Conservation (phyloP, 768 basidiomycete genomes). For the Serendipita sp. region DNA sequence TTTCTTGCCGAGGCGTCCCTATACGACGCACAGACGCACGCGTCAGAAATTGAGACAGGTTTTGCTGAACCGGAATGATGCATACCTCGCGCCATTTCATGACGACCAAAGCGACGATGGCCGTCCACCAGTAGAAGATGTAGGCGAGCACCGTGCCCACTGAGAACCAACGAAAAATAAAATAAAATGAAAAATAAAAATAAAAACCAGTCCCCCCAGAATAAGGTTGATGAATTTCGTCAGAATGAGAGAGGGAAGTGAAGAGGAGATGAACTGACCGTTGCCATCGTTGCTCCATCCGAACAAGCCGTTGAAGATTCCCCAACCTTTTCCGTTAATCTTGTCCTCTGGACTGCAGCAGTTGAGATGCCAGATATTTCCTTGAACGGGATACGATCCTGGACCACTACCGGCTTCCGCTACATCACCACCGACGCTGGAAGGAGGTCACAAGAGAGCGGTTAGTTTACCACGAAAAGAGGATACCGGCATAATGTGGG, state of each 20-base stretch:
- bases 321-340: constrained; percentile 44
- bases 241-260: neutral
- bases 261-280: constrained; percentile 23
- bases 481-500: constrained; percentile 15
- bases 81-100: constrained; percentile 39
- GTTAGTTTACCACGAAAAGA: constrained; percentile 1
- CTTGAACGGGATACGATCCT: constrained; percentile 65
- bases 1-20: too few relatives aligned
- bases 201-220: neutral
- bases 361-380: constrained; percentile 70
- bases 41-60: too few relatives aligned
- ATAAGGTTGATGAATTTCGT: neutral
- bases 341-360: constrained; percentile 58
- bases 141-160: constrained; percentile 75
- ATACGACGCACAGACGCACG: too few relatives aligned
- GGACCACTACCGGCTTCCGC: constrained; percentile 44
- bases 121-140: constrained; percentile 83
- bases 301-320: constrained; percentile 69
- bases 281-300: constrained; percentile 82
- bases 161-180: constrained; percentile 13
- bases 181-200: too few relatives aligned
- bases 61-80: too few relatives aligned
- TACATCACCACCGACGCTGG: constrained; percentile 33
- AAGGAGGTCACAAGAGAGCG: constrained; percentile 8
- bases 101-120: constrained; percentile 47